Evolutionary conservation across 768 basidiomycete species (phyloP).

Genomic region (Hypsizygus marmoreus): DNA sequence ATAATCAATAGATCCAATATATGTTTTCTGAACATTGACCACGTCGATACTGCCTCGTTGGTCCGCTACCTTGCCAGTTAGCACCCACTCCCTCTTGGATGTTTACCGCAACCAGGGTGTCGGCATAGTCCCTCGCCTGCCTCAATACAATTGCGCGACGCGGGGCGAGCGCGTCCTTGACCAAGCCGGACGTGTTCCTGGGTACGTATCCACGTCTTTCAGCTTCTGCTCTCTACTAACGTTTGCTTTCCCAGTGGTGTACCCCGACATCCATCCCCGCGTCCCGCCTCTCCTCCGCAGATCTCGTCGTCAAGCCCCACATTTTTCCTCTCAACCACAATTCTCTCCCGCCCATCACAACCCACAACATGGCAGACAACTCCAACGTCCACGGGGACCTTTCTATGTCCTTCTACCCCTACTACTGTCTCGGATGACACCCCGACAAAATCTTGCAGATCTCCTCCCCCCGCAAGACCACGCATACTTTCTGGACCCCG

Average conservation of each 20-base stretch:
- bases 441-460: no score
- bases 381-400: no score
- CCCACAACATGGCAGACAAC: slow-evolving; percentile 99
- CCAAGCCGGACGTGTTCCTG: slow-evolving; percentile 89
- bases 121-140: slow-evolving; percentile 94
- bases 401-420: no score
- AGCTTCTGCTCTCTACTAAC: slow-evolving; percentile 1
- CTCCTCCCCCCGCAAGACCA: no score
- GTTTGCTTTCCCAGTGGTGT: slow-evolving; percentile 53
- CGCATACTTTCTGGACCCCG: no score
- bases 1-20: slow-evolving; percentile 2
- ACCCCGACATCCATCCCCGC: slow-evolving; percentile 71
- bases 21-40: not conserved
- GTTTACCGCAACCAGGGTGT: slow-evolving; percentile 99
- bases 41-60: not conserved
- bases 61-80: not conserved
- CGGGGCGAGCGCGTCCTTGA: slow-evolving; percentile 94
- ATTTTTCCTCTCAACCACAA: slow-evolving; percentile 96
- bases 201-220: slow-evolving; percentile 48
- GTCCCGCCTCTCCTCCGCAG: slow-evolving; percentile 83
- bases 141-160: slow-evolving; percentile 85
- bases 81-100: slow-evolving; percentile 59
- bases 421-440: no score
- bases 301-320: slow-evolving; percentile 93
- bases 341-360: slow-evolving; percentile 89